A percentile compares a stretch with the other conserved stretches of the same genome.
Evolutionary conservation across 2,329 filamentous ascomycete species (phyloP).

Genomic region (Rutstroemia sydowiana): DNA sequence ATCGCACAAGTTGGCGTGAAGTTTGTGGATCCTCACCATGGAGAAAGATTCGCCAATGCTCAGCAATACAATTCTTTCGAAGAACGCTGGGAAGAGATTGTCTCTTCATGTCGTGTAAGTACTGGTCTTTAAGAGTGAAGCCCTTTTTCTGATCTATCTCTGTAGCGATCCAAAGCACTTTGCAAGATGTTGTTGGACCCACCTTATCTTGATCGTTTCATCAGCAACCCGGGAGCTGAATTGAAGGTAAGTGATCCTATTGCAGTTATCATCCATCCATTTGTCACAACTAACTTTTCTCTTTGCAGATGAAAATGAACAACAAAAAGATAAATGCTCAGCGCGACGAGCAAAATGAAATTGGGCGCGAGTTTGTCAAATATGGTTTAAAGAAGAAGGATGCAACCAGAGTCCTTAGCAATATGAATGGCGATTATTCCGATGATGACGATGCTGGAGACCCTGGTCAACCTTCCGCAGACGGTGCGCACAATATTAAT

Average conservation of each 20-base stretch:
- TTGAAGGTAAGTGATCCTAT: slow-evolving; percentile 16
- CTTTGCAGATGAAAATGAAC: slow-evolving; percentile 18
- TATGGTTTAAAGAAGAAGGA: slow-evolving; percentile 3
- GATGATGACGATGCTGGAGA: neutral
- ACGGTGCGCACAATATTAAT: neutral
- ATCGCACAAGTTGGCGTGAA: slow-evolving; percentile 9
- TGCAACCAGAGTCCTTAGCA: neutral
- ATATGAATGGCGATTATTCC: neutral
- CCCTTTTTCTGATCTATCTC: neutral
- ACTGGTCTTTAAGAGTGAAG: neutral
- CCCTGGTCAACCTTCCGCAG: neutral
- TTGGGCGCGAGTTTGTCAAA: slow-evolving; percentile 17
- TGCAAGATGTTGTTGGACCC: slow-evolving; percentile 25
- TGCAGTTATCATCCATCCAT: neutral
- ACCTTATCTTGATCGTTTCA: slow-evolving; percentile 10
- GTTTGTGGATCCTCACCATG: slow-evolving; percentile 12
- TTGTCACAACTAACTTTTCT: neutral
- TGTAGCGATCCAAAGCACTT: slow-evolving; percentile 17
- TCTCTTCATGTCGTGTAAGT: slow-evolving; percentile 14
- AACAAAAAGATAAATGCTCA: slow-evolving; percentile 24
- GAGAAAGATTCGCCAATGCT: slow-evolving; percentile 8
- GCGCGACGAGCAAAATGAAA: slow-evolving; percentile 22
- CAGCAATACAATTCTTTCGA: slow-evolving; percentile 6
- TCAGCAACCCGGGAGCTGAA: slow-evolving; percentile 18
- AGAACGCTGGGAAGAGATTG: slow-evolving; percentile 12